Evolutionary conservation across 306 rosid species (phyloP).

Genomic region (Lablab purpureus): DNA sequence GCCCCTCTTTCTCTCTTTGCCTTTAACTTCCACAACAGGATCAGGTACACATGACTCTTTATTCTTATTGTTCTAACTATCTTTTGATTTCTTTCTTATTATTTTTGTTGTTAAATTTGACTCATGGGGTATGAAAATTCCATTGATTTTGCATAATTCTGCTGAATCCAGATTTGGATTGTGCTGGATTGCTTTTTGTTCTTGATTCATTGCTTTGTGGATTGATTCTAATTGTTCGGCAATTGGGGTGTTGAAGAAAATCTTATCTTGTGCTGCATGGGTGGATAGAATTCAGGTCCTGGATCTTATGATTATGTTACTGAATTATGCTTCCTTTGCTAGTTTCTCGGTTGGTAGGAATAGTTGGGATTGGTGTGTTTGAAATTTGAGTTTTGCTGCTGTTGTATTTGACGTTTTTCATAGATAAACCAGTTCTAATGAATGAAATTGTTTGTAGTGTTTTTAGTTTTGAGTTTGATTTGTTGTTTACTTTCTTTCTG

Average conservation of each 20-base stretch:
- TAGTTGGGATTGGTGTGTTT: slow-evolving; percentile 45
- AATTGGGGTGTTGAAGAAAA: slow-evolving; percentile 25
- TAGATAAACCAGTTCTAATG: slow-evolving; percentile 36
- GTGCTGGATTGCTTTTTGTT: slow-evolving; percentile 33
- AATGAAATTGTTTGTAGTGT: slow-evolving; percentile 2
- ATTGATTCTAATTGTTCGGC: slow-evolving; percentile 38
- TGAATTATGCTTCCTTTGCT: slow-evolving; percentile 51
- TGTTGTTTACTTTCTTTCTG: neutral
- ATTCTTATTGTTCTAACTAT: slow-evolving; percentile 31
- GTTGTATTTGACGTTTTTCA: slow-evolving; percentile 18
- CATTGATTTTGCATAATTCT: slow-evolving; percentile 52
- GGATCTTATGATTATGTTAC: slow-evolving; percentile 45
- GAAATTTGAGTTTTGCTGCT: slow-evolving; percentile 41
- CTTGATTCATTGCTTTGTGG: slow-evolving; percentile 42
- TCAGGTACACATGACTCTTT: slow-evolving; percentile 64
- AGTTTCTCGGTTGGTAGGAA: slow-evolving; percentile 35
- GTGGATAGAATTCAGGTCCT: slow-evolving; percentile 35
- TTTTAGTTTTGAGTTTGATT: slow-evolving; percentile 45
- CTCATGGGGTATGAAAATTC: slow-evolving; percentile 33
- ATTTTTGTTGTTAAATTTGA: slow-evolving; percentile 23
- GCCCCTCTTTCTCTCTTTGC: slow-evolving; percentile 40
- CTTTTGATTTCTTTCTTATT: neutral
- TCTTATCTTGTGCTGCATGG: slow-evolving; percentile 45
- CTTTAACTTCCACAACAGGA: slow-evolving; percentile 42
- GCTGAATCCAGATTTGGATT: slow-evolving; percentile 48